Conservation (phyloP, 345 rosid genomes). For the Lepidium sativum region DNA sequence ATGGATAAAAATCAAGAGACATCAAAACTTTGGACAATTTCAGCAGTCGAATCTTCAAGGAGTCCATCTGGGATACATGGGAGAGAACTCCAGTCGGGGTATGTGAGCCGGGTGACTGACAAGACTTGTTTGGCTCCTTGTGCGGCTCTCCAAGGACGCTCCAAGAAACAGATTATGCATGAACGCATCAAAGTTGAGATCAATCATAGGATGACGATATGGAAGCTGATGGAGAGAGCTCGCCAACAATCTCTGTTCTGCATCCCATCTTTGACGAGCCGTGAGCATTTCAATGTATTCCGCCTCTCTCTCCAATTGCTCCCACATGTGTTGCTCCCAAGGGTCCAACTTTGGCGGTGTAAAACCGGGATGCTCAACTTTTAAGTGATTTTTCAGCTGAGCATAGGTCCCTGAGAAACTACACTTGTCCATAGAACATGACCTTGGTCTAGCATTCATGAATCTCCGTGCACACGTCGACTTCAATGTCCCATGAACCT, state of each 20-base stretch:
- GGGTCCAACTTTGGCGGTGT: constrained; percentile 40
- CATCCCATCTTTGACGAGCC: constrained; percentile 26
- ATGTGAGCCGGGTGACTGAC: background rate
- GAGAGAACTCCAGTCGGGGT: background rate
- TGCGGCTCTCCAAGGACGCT: background rate
- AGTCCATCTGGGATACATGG: constrained; percentile 15
- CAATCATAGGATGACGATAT: constrained; percentile 6
- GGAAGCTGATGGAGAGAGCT: constrained; percentile 10
- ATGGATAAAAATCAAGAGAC: constrained; percentile 13
- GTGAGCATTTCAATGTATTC: constrained; percentile 31
- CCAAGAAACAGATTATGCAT: constrained; percentile 3
- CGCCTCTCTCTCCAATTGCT: constrained; percentile 34
- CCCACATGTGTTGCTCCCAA: constrained; percentile 37
- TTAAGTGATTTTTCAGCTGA: constrained; percentile 53
- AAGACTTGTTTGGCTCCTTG: background rate
- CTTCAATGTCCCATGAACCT: constrained; percentile 37
- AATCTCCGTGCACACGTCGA: constrained; percentile 36
- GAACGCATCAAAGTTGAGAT: constrained; percentile 26
- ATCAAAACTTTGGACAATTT: constrained; percentile 19
- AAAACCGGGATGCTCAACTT: constrained; percentile 40
- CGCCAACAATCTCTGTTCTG: constrained; percentile 7
- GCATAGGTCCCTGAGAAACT: constrained; percentile 43
- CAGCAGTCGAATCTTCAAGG: constrained; percentile 15
- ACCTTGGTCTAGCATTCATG: constrained; percentile 52
- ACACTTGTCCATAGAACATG: constrained; percentile 41